phyloP scores from a whole-genome alignment of 192 early-diverging fungal genomes.

The Rhizophagus clarus region DNA sequence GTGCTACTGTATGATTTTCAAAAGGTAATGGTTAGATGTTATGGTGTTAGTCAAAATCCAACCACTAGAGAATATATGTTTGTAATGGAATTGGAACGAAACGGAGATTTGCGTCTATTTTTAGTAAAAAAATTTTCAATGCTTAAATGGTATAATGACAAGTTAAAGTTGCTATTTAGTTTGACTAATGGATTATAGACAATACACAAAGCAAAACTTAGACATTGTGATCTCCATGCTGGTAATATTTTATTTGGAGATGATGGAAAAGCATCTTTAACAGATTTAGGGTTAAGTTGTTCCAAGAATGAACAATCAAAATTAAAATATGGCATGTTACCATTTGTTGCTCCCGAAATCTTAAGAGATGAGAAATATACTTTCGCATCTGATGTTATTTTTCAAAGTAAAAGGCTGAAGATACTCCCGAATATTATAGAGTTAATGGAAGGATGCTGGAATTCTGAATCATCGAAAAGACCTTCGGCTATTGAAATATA shows the following conservation, averaged over 20 bases:
- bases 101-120: constrained; percentile 41
- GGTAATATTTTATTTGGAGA: constrained; percentile 22
- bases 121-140: constrained; percentile 35
- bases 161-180: constrained; percentile 36
- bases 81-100: constrained; percentile 38
- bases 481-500: neutral
- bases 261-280: constrained; percentile 5
- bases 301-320: neutral
- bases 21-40: neutral
- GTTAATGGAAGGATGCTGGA: constrained; percentile 16
- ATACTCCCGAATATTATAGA: neutral
- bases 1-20: too few relatives aligned
- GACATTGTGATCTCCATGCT: constrained; percentile 38
- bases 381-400: too few relatives aligned
- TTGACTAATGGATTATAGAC: constrained; percentile 41
- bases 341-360: constrained; percentile 18
- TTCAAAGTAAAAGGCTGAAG: neutral
- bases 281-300: constrained; percentile 38
- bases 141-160: constrained; percentile 29
- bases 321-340: constrained; percentile 34
- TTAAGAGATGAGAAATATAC: too few relatives aligned
- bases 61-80: constrained; percentile 39
- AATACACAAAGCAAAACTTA: constrained; percentile 43
- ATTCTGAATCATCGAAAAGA: neutral
- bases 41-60: constrained; percentile 1